phyloP scores from a whole-genome alignment of 176 grass and related monocot species.

The Hsuehochloa calcarea region DNA sequence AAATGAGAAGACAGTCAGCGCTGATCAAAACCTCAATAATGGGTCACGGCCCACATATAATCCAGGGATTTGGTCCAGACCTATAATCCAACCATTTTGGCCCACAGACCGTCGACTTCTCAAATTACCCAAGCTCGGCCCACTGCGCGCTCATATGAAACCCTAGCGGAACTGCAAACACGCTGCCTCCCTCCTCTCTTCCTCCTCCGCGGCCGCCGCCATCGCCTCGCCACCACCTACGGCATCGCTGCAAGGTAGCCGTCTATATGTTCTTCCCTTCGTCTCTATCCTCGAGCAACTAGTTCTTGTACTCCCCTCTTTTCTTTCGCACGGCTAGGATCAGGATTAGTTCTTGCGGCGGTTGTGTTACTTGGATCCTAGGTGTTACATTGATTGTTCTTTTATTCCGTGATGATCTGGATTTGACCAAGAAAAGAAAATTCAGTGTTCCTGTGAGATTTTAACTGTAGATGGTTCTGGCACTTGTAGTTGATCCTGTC shows the following conservation, averaged over 20 bases:
- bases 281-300: not conserved
- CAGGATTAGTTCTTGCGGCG: not conserved
- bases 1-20: too few relatives aligned
- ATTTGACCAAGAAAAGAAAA: not conserved
- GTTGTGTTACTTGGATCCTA: not conserved
- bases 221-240: not conserved
- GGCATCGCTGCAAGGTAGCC: not conserved
- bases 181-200: not conserved
- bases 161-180: not conserved
- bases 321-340: not conserved
- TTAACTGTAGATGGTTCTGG: not conserved
- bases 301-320: not conserved
- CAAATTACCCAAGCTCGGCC: not conserved
- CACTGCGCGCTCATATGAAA: conserved; percentile 5
- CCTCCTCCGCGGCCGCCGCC: conserved; percentile 10
- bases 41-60: not conserved
- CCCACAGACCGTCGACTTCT: accelerated
- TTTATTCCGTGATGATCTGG: not conserved
- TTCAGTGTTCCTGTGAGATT: not conserved
- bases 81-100: not conserved
- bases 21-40: not conserved
- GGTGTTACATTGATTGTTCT: not conserved
- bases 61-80: not conserved
- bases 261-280: not conserved
- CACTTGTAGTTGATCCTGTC: not conserved